Evolutionary conservation across 1,139 yeast genomes (phyloP), one percentile per base, ranked within the genome.

Genomic region (Nakaseomyces sp.): DNA sequence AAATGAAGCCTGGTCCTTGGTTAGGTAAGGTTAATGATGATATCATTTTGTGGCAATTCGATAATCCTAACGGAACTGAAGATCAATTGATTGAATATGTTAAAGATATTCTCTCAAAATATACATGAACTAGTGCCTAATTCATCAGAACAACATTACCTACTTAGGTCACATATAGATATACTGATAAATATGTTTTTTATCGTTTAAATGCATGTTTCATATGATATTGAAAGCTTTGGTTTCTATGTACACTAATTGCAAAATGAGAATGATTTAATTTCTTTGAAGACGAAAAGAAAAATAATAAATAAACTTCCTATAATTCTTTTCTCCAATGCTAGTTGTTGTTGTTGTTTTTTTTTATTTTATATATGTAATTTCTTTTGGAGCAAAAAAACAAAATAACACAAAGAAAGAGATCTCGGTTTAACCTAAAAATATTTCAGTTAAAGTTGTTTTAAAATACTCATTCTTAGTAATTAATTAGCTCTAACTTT

Each of bases 1-100:
- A 70, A 13, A 69, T 67, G 45, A 82, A 81, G 57, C 87, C 91
- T 0, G 97, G 97, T 0, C 88, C 89, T 4, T 87, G 96, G 95
- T 70, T 87, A 72, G 70, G 77, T 7, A 64, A 65, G 24, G 65
- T 79, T 9, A 73, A 76, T 46, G 76, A 75, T 12, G 64, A 71
- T 37, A 71, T 85, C 7, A 61, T 86, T 37, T 64, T 70, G 12
- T 82, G 89, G 85, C 96, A 88, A 63, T 67, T 87, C 47, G 88
- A 82, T 50, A 63, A 85, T 53, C 94, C 94, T 26, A 31, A 55
- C 0, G 71, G 72, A 7, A 59, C 73, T 0, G 68, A 66, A 43
- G 76, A 73, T 1, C 80, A 81, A 31, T 74, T 87, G 58, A 52
- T 79, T 35, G 70, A 65, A 15, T 72, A 67, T 53, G 62, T 77